A percentile compares a stretch with the other conserved stretches of the same genome.
Conservation (phyloP, 768 basidiomycete genomes). For the Hypsizygus marmoreus region DNA sequence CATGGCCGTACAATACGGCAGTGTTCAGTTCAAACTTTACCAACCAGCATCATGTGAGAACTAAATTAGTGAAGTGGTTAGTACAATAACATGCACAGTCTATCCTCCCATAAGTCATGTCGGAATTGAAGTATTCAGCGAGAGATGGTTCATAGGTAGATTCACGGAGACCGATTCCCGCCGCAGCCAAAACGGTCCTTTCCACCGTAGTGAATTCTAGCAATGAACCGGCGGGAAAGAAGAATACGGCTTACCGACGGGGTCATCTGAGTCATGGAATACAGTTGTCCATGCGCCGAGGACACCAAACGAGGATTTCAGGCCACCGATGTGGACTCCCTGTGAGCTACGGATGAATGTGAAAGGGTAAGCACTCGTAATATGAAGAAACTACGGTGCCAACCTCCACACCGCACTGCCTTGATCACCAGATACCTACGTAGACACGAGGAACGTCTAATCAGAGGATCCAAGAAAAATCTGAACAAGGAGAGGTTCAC, state of each 20-base stretch:
- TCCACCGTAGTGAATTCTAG: not conserved
- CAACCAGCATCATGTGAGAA: too few relatives aligned
- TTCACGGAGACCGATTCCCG: conserved; percentile 11
- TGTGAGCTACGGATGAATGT: conserved; percentile 44
- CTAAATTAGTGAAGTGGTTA: too few relatives aligned
- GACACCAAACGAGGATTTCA: conserved; percentile 61
- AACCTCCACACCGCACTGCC: conserved; percentile 60
- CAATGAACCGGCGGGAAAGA: too few relatives aligned
- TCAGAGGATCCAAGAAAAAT: not conserved
- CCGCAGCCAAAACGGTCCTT: conserved; percentile 41
- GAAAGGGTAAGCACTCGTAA: not conserved
- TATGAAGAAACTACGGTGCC: conserved; percentile 12
- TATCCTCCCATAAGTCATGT: too few relatives aligned
- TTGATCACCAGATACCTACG: conserved; percentile 52
- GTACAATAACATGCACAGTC: too few relatives aligned
- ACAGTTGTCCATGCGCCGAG: conserved; percentile 53
- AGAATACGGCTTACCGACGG: conserved; percentile 37
- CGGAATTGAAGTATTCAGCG: conserved; percentile 6
- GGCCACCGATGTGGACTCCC: conserved; percentile 60
- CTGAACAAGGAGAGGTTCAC: conserved; percentile 25
- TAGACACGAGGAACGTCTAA: not conserved
- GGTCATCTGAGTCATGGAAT: conserved; percentile 45
- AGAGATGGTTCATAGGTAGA: conserved; percentile 18
- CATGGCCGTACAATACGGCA: too few relatives aligned
- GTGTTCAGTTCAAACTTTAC: too few relatives aligned